phyloP scores from a whole-genome alignment of 371 early-diverging fungal species.

The Lichtheimia ornata region DNA sequence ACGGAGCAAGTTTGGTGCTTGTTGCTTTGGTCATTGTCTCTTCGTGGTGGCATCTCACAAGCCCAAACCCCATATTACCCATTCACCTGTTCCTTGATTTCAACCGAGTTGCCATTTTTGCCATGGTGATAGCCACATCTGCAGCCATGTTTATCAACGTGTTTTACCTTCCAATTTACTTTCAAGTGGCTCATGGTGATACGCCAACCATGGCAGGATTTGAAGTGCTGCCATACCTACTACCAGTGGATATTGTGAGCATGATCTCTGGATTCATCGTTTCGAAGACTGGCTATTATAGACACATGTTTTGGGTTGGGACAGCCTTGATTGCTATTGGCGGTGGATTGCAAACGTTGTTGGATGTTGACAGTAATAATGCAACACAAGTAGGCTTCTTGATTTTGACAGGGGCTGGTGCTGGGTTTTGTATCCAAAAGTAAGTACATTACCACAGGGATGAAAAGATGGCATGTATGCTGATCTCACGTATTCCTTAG shows the following conservation, averaged over 20 bases:
- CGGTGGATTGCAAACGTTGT: conserved; percentile 49
- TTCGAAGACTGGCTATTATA: conserved; percentile 49
- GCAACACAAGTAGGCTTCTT: conserved; percentile 43
- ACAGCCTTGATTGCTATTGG: conserved; percentile 47
- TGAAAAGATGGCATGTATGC: background rate
- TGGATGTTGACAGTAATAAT: conserved; percentile 28
- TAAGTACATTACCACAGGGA: conserved; percentile 3
- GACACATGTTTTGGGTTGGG: conserved; percentile 54
- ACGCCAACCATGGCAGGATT: conserved; percentile 59
- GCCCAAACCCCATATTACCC: conserved; percentile 34
- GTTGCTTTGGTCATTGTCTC: conserved; percentile 28
- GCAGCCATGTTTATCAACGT: conserved; percentile 54
- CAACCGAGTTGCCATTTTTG: conserved; percentile 40
- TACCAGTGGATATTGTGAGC: conserved; percentile 52
- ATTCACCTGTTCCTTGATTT: conserved; percentile 53
- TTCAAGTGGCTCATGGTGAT: conserved; percentile 68
- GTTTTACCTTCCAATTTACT: conserved; percentile 75
- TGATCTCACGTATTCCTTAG: background rate
- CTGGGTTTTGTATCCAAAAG: conserved; percentile 54
- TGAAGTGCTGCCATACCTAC: conserved; percentile 64
- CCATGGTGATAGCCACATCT: conserved; percentile 50
- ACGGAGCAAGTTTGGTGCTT: conserved; percentile 16
- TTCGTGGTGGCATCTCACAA: conserved; percentile 22
- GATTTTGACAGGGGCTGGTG: conserved; percentile 56
- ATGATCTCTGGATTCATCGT: conserved; percentile 56